A percentile compares a stretch with the other conserved stretches of the same genome.
phyloP scores from a whole-genome alignment of 805 yeast genomes.

The Pichia cephalocereana region DNA sequence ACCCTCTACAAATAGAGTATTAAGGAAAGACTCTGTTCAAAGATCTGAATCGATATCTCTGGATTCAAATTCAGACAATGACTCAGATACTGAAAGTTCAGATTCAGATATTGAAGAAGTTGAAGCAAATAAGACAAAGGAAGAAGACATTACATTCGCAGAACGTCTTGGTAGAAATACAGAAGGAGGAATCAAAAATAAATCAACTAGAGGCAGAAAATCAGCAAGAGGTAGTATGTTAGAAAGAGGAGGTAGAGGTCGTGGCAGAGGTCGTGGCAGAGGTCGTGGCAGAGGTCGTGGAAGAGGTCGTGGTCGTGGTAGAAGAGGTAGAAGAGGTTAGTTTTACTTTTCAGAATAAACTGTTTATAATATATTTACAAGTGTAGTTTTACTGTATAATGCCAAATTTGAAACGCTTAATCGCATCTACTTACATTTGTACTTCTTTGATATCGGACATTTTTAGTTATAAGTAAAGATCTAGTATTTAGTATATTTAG shows the following conservation, averaged over 20 bases:
- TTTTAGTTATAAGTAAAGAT: too few species aligned
- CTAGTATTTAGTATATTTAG: too few species aligned
- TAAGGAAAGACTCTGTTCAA: background rate
- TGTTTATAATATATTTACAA: too few species aligned
- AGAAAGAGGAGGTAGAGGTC: conserved; percentile 2
- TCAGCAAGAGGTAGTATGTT: background rate
- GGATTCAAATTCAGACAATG: too few species aligned
- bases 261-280: background rate
- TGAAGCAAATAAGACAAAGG: background rate
- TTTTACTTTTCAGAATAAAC: too few species aligned
- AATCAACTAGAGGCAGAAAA: background rate
- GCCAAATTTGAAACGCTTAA: too few species aligned
- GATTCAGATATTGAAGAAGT: background rate
- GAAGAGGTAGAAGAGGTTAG: background rate
- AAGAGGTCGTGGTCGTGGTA: background rate
- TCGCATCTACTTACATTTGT: too few species aligned
- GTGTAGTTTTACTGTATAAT: too few species aligned
- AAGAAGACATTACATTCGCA: background rate
- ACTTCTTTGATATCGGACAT: too few species aligned
- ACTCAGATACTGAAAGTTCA: too few species aligned
- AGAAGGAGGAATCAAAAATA: background rate
- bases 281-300: background rate
- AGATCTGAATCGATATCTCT: too few species aligned
- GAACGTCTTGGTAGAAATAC: background rate
- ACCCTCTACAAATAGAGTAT: background rate